A percentile compares a stretch with the other conserved stretches of the same genome.
Evolutionary conservation across 1,139 yeast genomes (phyloP).

Genomic region (Candida neerlandica): DNA sequence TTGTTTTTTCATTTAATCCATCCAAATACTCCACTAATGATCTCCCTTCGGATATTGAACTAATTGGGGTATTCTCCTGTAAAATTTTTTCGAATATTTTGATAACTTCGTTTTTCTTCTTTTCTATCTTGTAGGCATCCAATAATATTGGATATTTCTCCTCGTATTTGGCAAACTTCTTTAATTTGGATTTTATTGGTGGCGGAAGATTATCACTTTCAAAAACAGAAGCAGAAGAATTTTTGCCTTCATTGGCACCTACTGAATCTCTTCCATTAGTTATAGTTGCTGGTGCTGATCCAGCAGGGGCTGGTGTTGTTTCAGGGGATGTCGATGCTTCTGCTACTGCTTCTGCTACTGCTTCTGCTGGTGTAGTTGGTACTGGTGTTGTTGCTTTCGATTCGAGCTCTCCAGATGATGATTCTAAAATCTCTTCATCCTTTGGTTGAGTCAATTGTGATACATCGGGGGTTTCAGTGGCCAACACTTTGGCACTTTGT

Average conservation of each 20-base stretch:
- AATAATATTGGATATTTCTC: conserved; percentile 81
- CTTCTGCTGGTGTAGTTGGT: neutral
- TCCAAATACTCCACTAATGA: conserved; percentile 69
- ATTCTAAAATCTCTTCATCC: conserved; percentile 30
- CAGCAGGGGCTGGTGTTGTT: conserved; percentile 40
- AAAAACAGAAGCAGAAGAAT: neutral
- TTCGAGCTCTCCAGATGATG: conserved; percentile 5
- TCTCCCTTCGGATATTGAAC: conserved; percentile 71
- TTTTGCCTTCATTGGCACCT: neutral
- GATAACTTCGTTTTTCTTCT: conserved; percentile 66
- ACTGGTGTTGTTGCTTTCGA: conserved; percentile 9
- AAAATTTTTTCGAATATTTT: conserved; percentile 68
- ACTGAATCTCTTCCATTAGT: neutral
- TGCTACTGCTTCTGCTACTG: neutral
- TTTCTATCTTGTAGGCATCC: conserved; percentile 83
- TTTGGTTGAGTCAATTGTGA: conserved; percentile 48
- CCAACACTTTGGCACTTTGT: conserved; percentile 33
- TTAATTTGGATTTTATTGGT: conserved; percentile 60
- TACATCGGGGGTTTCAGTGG: conserved; percentile 48
- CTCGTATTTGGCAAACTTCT: conserved; percentile 84
- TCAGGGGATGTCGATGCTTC: neutral
- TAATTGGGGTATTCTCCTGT: conserved; percentile 79
- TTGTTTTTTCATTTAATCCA: conserved; percentile 63
- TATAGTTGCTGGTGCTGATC: neutral
- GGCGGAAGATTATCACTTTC: conserved; percentile 47